Evolutionary conservation across 108 stramenopile species (phyloP).

Genomic region (Hondaea fermentalgiana): DNA sequence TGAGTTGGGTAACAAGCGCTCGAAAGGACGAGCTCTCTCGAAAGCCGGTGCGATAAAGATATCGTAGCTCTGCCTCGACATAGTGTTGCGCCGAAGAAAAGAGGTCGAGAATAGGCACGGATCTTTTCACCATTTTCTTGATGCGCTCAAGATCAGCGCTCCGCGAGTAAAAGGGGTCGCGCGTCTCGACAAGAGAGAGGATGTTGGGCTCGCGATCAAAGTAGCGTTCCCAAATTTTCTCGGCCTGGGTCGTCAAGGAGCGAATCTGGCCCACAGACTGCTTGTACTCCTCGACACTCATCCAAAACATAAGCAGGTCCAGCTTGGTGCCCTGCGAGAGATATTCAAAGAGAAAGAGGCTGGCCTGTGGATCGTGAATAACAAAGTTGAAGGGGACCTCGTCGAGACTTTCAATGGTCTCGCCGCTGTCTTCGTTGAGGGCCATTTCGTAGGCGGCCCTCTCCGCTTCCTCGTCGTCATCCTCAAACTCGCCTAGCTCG

Average conservation of each 20-base stretch:
- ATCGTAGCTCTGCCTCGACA: neutral
- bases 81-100: neutral
- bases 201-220: neutral
- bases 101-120: neutral
- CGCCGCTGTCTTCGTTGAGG: neutral
- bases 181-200: neutral
- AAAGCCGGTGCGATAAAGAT: neutral
- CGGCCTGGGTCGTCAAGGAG: neutral
- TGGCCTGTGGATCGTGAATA: neutral
- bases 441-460: neutral
- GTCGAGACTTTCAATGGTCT: neutral
- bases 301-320: neutral
- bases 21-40: neutral
- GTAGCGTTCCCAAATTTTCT: neutral
- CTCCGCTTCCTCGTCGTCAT: neutral
- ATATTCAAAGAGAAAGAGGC: neutral
- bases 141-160: neutral
- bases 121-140: neutral
- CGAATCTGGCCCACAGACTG: neutral
- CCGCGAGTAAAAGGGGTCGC: neutral
- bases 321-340: neutral
- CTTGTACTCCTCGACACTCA: constrained; percentile 13
- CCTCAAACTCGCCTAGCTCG: neutral
- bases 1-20: neutral
- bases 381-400: neutral